These are phyloP conservation scores for Microglena sp. DNA, from an alignment of 139 green algal genomes.

Conservation along the genomic window DNA sequence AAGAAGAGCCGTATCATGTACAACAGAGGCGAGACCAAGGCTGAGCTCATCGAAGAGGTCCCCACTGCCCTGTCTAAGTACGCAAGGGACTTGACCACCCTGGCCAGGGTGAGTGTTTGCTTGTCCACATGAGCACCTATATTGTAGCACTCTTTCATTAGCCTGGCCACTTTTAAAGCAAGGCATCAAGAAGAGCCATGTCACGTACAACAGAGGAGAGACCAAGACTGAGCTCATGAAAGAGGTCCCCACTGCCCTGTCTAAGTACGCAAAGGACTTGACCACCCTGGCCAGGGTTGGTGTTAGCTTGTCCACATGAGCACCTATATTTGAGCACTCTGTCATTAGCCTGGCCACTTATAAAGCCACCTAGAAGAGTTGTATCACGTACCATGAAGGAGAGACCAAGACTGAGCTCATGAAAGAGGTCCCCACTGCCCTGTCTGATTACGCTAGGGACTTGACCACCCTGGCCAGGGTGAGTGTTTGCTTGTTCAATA, in stretches of 20 bases:
- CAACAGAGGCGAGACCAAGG: slow-evolving; percentile 21
- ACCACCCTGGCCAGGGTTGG: slow-evolving; percentile 54
- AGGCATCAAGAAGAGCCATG: slow-evolving; percentile 47
- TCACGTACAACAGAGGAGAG: slow-evolving; percentile 34
- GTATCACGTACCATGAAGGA: slow-evolving; percentile 40
- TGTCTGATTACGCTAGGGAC: slow-evolving; percentile 77
- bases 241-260: slow-evolving; percentile 37
- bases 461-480: slow-evolving; percentile 57
- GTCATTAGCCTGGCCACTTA: no score
- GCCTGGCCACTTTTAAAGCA: no score
- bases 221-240: slow-evolving; percentile 20
- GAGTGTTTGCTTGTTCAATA: no score
- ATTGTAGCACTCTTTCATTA: no score
- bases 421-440: slow-evolving; percentile 22
- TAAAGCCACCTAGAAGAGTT: slow-evolving; percentile 56
- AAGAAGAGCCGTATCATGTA: slow-evolving; percentile 49
- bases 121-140: no score
- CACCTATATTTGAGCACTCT: no score
- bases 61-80: slow-evolving; percentile 71
- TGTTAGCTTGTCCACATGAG: no score
- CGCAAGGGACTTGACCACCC: slow-evolving; percentile 51
- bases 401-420: slow-evolving; percentile 19
- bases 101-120: slow-evolving; percentile 44
- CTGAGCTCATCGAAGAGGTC: slow-evolving; percentile 16
- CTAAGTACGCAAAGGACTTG: slow-evolving; percentile 74